Conservation (phyloP, 495 filamentous ascomycete species). For the Acidomyces sp. region DNA sequence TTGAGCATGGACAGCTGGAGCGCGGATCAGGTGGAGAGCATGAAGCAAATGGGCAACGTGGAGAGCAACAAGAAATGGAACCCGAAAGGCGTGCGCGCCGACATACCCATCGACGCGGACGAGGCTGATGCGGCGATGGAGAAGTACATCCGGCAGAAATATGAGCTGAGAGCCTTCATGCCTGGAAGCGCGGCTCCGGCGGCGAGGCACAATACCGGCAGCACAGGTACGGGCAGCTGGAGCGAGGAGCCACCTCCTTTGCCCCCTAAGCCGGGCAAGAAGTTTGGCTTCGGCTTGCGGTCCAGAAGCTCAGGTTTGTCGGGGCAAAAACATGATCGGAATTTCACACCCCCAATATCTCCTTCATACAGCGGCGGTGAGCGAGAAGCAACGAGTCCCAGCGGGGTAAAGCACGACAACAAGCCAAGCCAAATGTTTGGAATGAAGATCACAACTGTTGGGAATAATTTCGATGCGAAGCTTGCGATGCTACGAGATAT, state of each 20-base stretch:
- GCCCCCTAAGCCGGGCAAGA: slow-evolving; percentile 67
- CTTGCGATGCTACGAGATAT: slow-evolving; percentile 70
- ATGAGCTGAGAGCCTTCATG: slow-evolving; percentile 52
- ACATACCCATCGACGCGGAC: slow-evolving; percentile 76
- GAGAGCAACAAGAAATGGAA: slow-evolving; percentile 81
- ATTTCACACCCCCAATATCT: slow-evolving; percentile 23
- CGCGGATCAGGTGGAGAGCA: slow-evolving; percentile 91
- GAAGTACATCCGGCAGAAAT: slow-evolving; percentile 86
- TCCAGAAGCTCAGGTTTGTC: slow-evolving; percentile 47
- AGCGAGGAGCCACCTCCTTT: slow-evolving; percentile 57
- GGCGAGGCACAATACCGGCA: slow-evolving; percentile 37
- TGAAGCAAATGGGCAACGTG: slow-evolving; percentile 80
- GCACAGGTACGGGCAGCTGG: slow-evolving; percentile 31
- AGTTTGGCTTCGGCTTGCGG: slow-evolving; percentile 59
- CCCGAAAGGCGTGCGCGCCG: slow-evolving; percentile 63
- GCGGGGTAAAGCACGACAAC: slow-evolving; percentile 21
- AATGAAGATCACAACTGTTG: slow-evolving; percentile 45
- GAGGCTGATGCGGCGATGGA: slow-evolving; percentile 89
- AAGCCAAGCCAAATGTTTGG: slow-evolving; percentile 57
- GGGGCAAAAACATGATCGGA: slow-evolving; percentile 8
- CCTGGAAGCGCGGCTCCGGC: slow-evolving; percentile 25
- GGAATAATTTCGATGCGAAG: slow-evolving; percentile 50
- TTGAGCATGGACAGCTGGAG: slow-evolving; percentile 96
- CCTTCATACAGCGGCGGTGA: slow-evolving; percentile 23
- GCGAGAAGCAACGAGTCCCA: slow-evolving; percentile 14